These are phyloP conservation scores for Fusarium sp. DNA, from an alignment of 2,329 filamentous ascomycete species.

Conservation along the genomic window DNA sequence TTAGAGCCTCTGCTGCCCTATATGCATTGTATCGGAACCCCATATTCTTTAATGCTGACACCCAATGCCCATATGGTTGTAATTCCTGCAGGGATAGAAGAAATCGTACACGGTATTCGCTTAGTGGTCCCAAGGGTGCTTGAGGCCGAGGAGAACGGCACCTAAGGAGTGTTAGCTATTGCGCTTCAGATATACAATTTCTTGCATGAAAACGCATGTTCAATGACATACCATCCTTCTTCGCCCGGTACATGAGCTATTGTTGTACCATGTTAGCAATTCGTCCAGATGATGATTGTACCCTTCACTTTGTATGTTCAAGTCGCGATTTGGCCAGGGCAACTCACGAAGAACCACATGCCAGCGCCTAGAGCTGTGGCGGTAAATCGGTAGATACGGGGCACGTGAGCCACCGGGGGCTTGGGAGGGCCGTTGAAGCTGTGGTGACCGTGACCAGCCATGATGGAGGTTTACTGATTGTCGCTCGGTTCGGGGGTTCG, in stretches of 20 bases:
- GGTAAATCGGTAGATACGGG: slow-evolving; percentile 78
- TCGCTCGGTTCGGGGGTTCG: slow-evolving; percentile 22
- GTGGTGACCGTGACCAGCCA: slow-evolving; percentile 41
- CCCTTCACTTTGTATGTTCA: neutral
- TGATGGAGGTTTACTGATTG: slow-evolving; percentile 29
- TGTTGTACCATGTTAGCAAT: slow-evolving; percentile 21
- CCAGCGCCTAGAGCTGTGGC: slow-evolving; percentile 89
- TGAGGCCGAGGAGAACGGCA: slow-evolving; percentile 86
- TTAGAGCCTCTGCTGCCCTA: slow-evolving; percentile 34
- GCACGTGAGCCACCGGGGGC: slow-evolving; percentile 59
- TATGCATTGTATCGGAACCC: slow-evolving; percentile 30
- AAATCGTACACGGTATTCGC: slow-evolving; percentile 34
- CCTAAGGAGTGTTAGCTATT: slow-evolving; percentile 52
- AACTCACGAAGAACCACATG: slow-evolving; percentile 99
- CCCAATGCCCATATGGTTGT: slow-evolving; percentile 17
- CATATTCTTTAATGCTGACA: slow-evolving; percentile 4
- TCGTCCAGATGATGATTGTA: neutral
- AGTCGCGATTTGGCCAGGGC: neutral
- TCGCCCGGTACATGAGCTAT: slow-evolving; percentile 94
- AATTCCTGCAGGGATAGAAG: slow-evolving; percentile 20
- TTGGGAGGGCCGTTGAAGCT: slow-evolving; percentile 50
- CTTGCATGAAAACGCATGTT: neutral
- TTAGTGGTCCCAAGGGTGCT: slow-evolving; percentile 96
- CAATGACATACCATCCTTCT: slow-evolving; percentile 79
- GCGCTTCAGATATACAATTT: neutral